Percentiles rank a stretch among this genome's conserved stretches.
Conservation (phyloP, 176 grass and related monocot species). For the Puya raimondii region DNA sequence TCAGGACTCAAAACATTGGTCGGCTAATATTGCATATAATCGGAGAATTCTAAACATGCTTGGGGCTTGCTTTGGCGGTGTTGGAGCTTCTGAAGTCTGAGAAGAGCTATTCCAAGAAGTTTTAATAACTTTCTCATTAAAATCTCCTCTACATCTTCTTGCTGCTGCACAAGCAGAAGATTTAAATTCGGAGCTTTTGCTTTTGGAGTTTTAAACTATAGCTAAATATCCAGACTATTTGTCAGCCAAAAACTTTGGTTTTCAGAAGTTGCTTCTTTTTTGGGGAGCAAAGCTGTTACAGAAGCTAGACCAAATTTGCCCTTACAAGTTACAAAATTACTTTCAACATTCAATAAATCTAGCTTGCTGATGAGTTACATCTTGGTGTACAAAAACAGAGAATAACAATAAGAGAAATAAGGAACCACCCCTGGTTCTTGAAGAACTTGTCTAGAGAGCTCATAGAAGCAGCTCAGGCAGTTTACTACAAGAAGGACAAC, state of each 20-base stretch:
- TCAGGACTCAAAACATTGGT: not conserved
- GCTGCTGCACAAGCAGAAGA: too few species aligned
- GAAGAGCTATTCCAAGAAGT: too few species aligned
- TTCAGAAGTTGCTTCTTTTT: not conserved
- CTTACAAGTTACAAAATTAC: not conserved
- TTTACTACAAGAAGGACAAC: slow-evolving; percentile 71
- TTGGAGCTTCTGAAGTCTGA: too few species aligned
- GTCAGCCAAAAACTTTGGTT: too few species aligned
- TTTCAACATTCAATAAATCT: not conserved
- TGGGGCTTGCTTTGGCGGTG: not conserved
- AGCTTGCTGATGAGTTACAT: not conserved
- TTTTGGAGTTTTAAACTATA: too few species aligned
- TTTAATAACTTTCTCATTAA: too few species aligned
- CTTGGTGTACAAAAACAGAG: slow-evolving; percentile 27
- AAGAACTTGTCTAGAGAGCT: slow-evolving; percentile 86
- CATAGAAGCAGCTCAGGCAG: slow-evolving; percentile 52
- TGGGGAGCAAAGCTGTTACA: too few species aligned
- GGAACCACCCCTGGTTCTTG: slow-evolving; percentile 85
- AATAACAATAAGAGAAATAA: slow-evolving; percentile 85
- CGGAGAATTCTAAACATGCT: not conserved
- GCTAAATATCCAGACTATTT: too few species aligned
- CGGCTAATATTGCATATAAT: not conserved
- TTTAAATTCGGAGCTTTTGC: too few species aligned
- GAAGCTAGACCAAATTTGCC: not conserved
- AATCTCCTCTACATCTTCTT: too few species aligned